A percentile compares a stretch with the other conserved stretches of the same genome.
Evolutionary conservation across 202 grass and related monocot genomes (phyloP).

Genomic region (Thinopyrum obtusiflorum): DNA sequence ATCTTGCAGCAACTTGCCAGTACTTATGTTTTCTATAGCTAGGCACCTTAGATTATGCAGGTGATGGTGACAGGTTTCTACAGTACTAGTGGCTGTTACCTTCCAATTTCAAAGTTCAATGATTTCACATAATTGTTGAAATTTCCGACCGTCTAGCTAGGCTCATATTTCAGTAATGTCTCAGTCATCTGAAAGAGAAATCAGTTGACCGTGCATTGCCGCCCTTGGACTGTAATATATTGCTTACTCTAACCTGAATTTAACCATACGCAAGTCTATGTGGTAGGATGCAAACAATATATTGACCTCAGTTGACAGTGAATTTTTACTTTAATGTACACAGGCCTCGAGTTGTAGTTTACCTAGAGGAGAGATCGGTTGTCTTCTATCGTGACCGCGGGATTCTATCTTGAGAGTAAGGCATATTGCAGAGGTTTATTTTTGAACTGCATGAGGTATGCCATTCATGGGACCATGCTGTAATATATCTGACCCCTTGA

Average conservation of each 20-base stretch:
- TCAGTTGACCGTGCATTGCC: constrained; percentile 6
- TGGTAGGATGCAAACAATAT: neutral
- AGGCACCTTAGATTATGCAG: constrained; percentile 6
- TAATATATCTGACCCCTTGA: neutral
- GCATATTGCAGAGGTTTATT: neutral
- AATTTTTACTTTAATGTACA: constrained; percentile 7
- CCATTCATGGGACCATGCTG: constrained; percentile 21
- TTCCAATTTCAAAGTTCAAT: constrained; percentile 17
- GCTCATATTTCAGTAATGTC: constrained; percentile 20
- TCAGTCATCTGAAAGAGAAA: constrained; percentile 30
- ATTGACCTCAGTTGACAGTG: neutral
- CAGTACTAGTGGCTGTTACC: neutral
- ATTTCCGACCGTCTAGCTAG: neutral
- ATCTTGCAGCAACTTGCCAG: neutral
- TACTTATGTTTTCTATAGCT: constrained; percentile 28
- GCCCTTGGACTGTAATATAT: constrained; percentile 22
- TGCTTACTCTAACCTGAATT: neutral
- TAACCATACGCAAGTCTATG: neutral
- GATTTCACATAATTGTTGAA: neutral
- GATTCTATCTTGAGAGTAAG: constrained; percentile 4
- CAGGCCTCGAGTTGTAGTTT: constrained; percentile 13
- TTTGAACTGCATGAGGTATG: neutral
- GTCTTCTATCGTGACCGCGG: constrained; percentile 2
- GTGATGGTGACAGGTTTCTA: neutral
- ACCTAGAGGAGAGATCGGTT: neutral